Evolutionary conservation across 441 rosid species (phyloP), one percentile per base, ranked within the genome.

Genomic region (Sinapis alba): DNA sequence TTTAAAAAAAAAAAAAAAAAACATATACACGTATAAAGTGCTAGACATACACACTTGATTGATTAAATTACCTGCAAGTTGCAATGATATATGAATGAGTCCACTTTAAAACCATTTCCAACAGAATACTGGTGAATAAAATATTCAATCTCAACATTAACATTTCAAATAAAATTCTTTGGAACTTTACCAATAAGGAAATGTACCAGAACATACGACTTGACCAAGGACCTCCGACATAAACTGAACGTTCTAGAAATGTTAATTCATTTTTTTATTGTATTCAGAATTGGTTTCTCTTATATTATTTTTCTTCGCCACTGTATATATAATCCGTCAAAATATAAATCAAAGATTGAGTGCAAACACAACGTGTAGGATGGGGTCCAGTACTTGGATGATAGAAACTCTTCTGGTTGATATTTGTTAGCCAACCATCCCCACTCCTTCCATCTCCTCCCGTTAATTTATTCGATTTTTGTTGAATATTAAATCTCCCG

Each of bases 401-500:
- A 67, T 65, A 28, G 53, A 62, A 68, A 45, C 43, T 65, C 62
- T 62, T 73, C 34, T 78, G 51, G 51, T 6, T 6, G 51, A 45
- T n/a, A 45, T 45, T 45, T n/a, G 51, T 45, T 45, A n/a, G 51
- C 51, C 51, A 45, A 45, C 84, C 74, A 58, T 81, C 43, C 34
- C 76, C 56, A 79, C 82, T 73, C 56, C 53, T 18, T 54, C 73
- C 27, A 20, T 54, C 56, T 15, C 38, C 21, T 32, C 83, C 85
- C 84, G 81, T 89, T 85, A 73, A 3, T 74, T 72, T 81, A 24
- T 84, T 79, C 20, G n/a, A 20, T 65, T 23, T 23, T 26, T 36
- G n/a, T 19, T 71, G 12, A n/a, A 45, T n/a, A n/a, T 45, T 45
- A 19, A 45, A 45, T 45, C 28, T 18, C 18, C 63, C 18, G 38